Conservation (phyloP, 768 basidiomycete species). For the Coprinellus aureogranulatus region DNA sequence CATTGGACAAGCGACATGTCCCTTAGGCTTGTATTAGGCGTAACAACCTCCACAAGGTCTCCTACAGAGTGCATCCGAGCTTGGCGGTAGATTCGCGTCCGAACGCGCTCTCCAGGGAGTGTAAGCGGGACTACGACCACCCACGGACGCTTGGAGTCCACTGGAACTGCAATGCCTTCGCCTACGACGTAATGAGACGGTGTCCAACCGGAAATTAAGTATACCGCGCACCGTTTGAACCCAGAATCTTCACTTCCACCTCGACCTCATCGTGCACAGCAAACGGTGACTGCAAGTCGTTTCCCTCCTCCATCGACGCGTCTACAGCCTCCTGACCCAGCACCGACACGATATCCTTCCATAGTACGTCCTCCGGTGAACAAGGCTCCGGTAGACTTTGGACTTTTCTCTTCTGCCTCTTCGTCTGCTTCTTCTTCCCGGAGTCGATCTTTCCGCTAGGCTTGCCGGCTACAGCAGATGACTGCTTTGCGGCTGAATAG, state of each 20-base stretch:
- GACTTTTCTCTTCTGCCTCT: constrained; percentile 36
- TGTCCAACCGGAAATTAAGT: neutral
- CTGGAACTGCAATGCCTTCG: constrained; percentile 60
- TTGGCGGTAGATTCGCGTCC: constrained; percentile 68
- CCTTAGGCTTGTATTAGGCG: constrained; percentile 61
- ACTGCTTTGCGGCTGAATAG: constrained; percentile 28
- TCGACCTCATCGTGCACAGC: constrained; percentile 60
- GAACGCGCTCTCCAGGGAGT: constrained; percentile 79
- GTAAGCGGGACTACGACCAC: constrained; percentile 80
- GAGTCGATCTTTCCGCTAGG: too few species aligned
- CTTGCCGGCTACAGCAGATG: too few species aligned
- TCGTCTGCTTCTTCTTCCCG: constrained; percentile 17
- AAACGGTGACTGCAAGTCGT: constrained; percentile 61
- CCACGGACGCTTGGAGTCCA: constrained; percentile 58
- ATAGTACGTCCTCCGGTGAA: constrained; percentile 73
- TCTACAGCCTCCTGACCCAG: constrained; percentile 62
- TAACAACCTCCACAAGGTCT: constrained; percentile 65
- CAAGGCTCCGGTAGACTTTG: constrained; percentile 54
- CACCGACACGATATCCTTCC: constrained; percentile 64
- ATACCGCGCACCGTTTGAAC: constrained; percentile 55
- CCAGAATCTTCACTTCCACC: constrained; percentile 60
- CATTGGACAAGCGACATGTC: constrained; percentile 69
- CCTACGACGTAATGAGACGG: constrained; percentile 37
- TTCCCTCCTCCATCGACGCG: constrained; percentile 42
- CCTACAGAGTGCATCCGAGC: constrained; percentile 72